These are phyloP conservation scores for Dimocarpus longan DNA, from an alignment of 345 rosid genomes.

Conservation along the genomic window DNA sequence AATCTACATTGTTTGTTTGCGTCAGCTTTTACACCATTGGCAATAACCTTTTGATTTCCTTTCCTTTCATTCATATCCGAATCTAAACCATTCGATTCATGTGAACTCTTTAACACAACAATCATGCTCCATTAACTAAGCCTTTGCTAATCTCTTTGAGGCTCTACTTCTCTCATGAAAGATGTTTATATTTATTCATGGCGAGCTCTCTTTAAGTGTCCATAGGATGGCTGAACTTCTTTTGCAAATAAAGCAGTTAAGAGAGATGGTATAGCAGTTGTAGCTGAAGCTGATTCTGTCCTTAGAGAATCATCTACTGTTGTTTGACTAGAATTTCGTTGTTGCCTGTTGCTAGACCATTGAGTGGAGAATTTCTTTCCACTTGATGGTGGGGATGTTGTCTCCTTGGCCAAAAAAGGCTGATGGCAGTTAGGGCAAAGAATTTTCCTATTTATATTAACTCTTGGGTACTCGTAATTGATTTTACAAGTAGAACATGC, in stretches of 20 bases:
- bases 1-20: conserved; percentile 12
- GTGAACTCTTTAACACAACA: conserved; percentile 9
- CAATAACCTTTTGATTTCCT: conserved; percentile 25
- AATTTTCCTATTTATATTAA: too few species aligned
- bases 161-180: background rate
- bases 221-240: conserved; percentile 10
- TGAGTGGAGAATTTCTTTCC: too few species aligned
- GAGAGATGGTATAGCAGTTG: too few species aligned
- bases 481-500: too few species aligned
- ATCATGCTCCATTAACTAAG: conserved; percentile 28
- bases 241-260: conserved; percentile 23
- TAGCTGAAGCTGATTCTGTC: too few species aligned
- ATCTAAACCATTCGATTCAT: conserved; percentile 19
- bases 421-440: too few species aligned
- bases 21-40: conserved; percentile 16
- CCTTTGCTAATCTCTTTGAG: conserved; percentile 27
- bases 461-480: too few species aligned
- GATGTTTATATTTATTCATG: conserved; percentile 17
- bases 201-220: conserved; percentile 30
- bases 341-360: too few species aligned
- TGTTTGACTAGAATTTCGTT: too few species aligned
- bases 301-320: too few species aligned
- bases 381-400: too few species aligned
- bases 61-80: conserved; percentile 19
- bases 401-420: too few species aligned